A percentile compares a stretch with the other conserved stretches of the same genome.
phyloP scores from a whole-genome alignment of 176 grass and related monocot species.

The Hsuehochloa calcarea region DNA sequence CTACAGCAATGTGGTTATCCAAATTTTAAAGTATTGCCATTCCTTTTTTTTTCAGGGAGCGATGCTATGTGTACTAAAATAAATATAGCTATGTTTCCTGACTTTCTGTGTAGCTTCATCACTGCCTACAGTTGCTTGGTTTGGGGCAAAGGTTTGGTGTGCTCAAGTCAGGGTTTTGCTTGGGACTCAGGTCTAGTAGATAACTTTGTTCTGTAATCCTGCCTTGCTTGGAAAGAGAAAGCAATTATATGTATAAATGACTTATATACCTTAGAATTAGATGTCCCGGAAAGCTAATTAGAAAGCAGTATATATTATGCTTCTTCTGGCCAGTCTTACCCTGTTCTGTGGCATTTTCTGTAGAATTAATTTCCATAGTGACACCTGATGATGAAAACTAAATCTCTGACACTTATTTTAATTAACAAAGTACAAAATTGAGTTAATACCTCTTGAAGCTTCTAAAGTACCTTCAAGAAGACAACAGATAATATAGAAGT shows the following conservation, averaged over 20 bases:
- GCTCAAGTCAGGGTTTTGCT: background rate
- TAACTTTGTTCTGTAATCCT: constrained; percentile 3
- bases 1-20: background rate
- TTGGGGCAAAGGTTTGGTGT: background rate
- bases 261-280: background rate
- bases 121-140: background rate
- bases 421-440: background rate
- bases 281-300: constrained; percentile 3
- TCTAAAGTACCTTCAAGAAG: background rate
- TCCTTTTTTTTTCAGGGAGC: background rate
- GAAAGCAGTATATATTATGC: background rate
- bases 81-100: background rate
- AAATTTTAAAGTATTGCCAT: background rate
- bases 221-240: background rate
- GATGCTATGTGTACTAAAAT: background rate
- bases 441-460: background rate
- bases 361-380: background rate
- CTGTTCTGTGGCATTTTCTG: background rate
- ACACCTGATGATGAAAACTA: background rate
- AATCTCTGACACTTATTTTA: background rate
- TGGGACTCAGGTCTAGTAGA: background rate
- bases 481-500: background rate
- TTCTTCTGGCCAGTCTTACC: background rate
- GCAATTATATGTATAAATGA: background rate
- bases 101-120: background rate